Evolutionary conservation across 2,329 filamentous ascomycete genomes (phyloP), one percentile per base, ranked within the genome.

Genomic region (Aureobasidium sp.): DNA sequence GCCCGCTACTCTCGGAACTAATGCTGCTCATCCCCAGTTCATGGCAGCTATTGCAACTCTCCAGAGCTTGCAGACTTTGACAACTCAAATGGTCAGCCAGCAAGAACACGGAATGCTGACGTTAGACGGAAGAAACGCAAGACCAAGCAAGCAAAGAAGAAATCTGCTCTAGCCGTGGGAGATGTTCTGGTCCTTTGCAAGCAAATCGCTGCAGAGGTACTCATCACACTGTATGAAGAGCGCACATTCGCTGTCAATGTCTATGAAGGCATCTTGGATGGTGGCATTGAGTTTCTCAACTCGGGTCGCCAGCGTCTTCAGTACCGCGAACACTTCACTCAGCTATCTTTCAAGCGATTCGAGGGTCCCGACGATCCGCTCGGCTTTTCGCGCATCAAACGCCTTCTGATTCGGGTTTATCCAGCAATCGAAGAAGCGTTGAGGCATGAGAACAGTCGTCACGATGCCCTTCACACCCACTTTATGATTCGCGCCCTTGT

Each of bases 211-310:
- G 34, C 58, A 12, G 66, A 68, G 14, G 59, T 73, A 34, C 48
- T 66, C 5, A 39, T 56, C 8, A 49, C 59, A 22, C n/a, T 71
- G 5, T 72, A 72, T 51, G 64, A 70, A 39, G 70, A 72, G 44
- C 42, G 42, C 25, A 62, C 61, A 15, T 62, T 62, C 11, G 52
- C 51, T 6, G 15, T 62, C 34, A 42, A 62, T 31, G 27, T 62
- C 27, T 37, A 57, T 27, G 52, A 62, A 11, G 61, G 51, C 64
- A 68, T 68, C 61, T 59, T 53, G 20, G 71, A 70, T 64, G 69
- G 68, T 11, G 70, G 71, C 22, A 65, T 72, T 60, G 71, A 73
- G 53, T 68, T 72, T 49, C 64, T 71, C 22, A 62, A 72, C 51
- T 57, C 65, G 17, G 70, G 71, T 12, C 66, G 68, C 39, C 70